phyloP scores from a whole-genome alignment of 495 filamentous ascomycete species.

The Glonium stellatum region DNA sequence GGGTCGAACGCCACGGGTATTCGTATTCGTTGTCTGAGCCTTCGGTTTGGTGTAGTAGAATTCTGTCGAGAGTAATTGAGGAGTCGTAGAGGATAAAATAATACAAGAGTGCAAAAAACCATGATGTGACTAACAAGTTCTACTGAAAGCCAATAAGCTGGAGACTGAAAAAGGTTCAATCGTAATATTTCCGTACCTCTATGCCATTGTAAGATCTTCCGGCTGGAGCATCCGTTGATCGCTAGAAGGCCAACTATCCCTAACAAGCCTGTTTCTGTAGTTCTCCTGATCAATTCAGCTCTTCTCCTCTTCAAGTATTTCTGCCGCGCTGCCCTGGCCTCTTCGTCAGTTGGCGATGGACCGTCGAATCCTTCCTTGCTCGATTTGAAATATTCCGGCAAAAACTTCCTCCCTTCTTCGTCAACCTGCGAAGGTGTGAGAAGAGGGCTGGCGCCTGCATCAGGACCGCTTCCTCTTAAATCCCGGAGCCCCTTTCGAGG shows the following conservation, averaged over 20 bases:
- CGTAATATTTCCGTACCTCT: slow-evolving; percentile 19
- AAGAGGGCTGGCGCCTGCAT: slow-evolving; percentile 45
- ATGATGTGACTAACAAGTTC: slow-evolving; percentile 28
- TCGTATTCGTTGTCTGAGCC: slow-evolving; percentile 35
- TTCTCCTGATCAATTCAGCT: slow-evolving; percentile 32
- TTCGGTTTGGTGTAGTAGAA: slow-evolving; percentile 4
- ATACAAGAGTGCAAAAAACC: slow-evolving; percentile 8
- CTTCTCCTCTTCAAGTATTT: slow-evolving; percentile 30
- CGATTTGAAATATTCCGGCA: slow-evolving; percentile 19
- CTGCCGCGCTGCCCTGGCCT: slow-evolving; percentile 25
- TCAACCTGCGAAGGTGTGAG: slow-evolving; percentile 54
- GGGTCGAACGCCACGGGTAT: slow-evolving; percentile 66
- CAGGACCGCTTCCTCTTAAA: slow-evolving; percentile 24
- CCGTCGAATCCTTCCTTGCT: slow-evolving; percentile 8
- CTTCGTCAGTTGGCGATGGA: slow-evolving; percentile 21
- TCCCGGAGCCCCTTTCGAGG: slow-evolving; percentile 65
- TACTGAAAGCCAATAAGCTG: slow-evolving; percentile 12
- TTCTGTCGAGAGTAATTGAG: slow-evolving; percentile 16
- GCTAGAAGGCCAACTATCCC: slow-evolving; percentile 25
- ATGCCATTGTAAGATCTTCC: slow-evolving; percentile 27
- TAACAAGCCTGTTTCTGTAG: slow-evolving; percentile 33
- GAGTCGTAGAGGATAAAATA: slow-evolving; percentile 24
- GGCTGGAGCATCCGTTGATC: slow-evolving; percentile 27
- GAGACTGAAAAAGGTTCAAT: not conserved
- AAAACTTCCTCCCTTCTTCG: slow-evolving; percentile 42